Evolutionary conservation across 805 yeast genomes (phyloP).

Genomic region (Scheffersomyces amazonensis): DNA sequence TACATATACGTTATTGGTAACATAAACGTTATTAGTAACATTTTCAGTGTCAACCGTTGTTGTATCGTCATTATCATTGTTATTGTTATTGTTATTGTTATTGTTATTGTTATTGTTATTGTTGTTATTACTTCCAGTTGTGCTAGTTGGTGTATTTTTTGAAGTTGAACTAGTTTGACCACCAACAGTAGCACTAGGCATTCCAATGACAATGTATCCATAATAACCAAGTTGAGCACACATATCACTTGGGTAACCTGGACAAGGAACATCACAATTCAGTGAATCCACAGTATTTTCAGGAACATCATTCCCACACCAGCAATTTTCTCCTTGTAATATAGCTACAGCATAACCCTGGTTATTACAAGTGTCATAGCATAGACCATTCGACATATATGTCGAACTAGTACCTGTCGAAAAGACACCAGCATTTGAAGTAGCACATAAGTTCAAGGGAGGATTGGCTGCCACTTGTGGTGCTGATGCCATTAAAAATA

Average conservation of each 20-base stretch:
- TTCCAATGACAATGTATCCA: constrained; percentile 48
- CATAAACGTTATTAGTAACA: constrained; percentile 2
- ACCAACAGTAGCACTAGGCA: constrained; percentile 14
- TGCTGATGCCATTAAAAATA: no score
- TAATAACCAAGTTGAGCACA: constrained; percentile 47
- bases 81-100: not conserved
- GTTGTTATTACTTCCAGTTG: constrained; percentile 9
- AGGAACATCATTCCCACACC: constrained; percentile 60
- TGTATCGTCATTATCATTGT: not conserved
- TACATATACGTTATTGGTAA: constrained; percentile 1
- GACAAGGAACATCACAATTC: constrained; percentile 40
- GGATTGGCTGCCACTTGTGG: no score
- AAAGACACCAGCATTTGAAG: constrained; percentile 16
- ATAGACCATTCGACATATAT: constrained; percentile 50
- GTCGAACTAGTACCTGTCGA: constrained; percentile 1
- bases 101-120: constrained; percentile 5
- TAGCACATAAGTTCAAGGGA: constrained; percentile 26
- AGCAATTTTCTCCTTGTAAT: constrained; percentile 49
- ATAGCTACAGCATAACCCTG: constrained; percentile 52
- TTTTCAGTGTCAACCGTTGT: not conserved
- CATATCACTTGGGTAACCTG: constrained; percentile 41
- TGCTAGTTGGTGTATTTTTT: constrained; percentile 3
- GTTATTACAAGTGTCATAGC: constrained; percentile 42
- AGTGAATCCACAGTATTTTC: constrained; percentile 28
- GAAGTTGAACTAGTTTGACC: constrained; percentile 6